Percentiles rank a stretch among this genome's conserved stretches.
phyloP scores from a whole-genome alignment of 1,284 basidiomycete species.

The Cutaneotrichosporon daszewskae region DNA sequence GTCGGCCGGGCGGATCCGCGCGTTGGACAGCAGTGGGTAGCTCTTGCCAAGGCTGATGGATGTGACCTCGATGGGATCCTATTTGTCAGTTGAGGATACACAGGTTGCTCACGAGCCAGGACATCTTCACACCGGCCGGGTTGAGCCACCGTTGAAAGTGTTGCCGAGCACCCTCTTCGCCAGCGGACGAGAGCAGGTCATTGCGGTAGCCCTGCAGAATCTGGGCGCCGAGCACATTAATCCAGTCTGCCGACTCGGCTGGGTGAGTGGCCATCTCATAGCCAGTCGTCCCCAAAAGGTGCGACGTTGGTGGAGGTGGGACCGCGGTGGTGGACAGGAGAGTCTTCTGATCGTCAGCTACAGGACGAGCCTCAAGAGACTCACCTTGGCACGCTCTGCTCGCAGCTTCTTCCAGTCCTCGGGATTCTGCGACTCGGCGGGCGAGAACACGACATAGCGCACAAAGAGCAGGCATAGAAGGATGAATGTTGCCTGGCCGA shows the following conservation, averaged over 20 bases:
- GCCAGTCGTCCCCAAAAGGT: slow-evolving; percentile 49
- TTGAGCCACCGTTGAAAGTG: slow-evolving; percentile 48
- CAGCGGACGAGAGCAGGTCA: slow-evolving; percentile 42
- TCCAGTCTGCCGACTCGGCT: slow-evolving; percentile 54
- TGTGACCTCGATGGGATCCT: slow-evolving; percentile 54
- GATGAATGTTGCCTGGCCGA: slow-evolving; percentile 52
- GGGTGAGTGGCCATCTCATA: slow-evolving; percentile 54
- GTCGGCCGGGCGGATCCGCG: slow-evolving; percentile 54
- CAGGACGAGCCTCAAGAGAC: background rate
- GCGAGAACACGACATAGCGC: slow-evolving; percentile 53
- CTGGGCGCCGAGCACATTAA: slow-evolving; percentile 55
- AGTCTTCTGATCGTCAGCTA: slow-evolving; percentile 26
- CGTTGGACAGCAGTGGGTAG: slow-evolving; percentile 53
- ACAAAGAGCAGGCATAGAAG: slow-evolving; percentile 49
- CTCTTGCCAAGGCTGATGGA: slow-evolving; percentile 52
- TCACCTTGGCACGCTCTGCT: slow-evolving; percentile 38
- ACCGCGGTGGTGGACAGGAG: slow-evolving; percentile 38
- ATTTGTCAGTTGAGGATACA: slow-evolving; percentile 1
- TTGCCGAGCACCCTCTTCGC: slow-evolving; percentile 47
- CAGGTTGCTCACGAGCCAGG: slow-evolving; percentile 38
- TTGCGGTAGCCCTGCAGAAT: slow-evolving; percentile 47
- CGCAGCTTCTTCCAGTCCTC: slow-evolving; percentile 29
- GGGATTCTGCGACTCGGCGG: slow-evolving; percentile 43
- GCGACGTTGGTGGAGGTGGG: slow-evolving; percentile 40
- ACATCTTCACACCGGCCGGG: slow-evolving; percentile 32